Percentiles rank a stretch among this genome's conserved stretches.
phyloP scores from a whole-genome alignment of 1,284 basidiomycete genomes.

The Mycena citricolor region DNA sequence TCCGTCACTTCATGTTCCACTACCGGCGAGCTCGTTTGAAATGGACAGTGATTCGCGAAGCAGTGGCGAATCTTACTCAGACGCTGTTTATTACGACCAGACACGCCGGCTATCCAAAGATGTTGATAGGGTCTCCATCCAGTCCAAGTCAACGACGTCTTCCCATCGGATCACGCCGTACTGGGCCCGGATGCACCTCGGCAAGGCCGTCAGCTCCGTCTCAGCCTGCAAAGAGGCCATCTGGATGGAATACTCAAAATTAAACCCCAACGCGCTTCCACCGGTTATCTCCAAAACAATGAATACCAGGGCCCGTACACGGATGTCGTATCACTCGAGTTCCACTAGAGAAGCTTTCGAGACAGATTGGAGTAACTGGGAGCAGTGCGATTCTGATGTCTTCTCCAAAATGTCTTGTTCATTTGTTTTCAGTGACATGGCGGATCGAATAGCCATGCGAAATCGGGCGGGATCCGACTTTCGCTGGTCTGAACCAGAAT shows the following conservation, averaged over 20 bases:
- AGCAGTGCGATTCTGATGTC: constrained; percentile 46
- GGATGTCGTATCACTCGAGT: constrained; percentile 22
- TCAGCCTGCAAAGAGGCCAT: constrained; percentile 68
- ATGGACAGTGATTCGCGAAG: constrained; percentile 23
- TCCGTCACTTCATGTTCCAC: constrained; percentile 50
- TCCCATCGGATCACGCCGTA: constrained; percentile 30
- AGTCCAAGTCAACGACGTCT: constrained; percentile 13
- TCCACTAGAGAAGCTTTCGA: constrained; percentile 63
- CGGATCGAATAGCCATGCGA: constrained; percentile 65
- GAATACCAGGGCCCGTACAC: constrained; percentile 31
- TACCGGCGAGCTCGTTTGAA: constrained; percentile 50
- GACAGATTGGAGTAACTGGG: constrained; percentile 65
- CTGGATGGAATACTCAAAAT: constrained; percentile 56
- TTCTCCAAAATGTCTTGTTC: constrained; percentile 8
- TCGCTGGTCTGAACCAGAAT: constrained; percentile 57
- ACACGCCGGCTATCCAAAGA: constrained; percentile 22
- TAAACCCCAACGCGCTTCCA: constrained; percentile 44
- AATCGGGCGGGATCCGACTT: constrained; percentile 45
- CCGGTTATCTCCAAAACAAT: constrained; percentile 32
- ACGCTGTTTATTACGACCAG: constrained; percentile 24
- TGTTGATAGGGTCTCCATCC: constrained; percentile 20
- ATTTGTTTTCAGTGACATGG: constrained; percentile 59
- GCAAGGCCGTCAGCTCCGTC: constrained; percentile 53
- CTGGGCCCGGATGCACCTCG: constrained; percentile 63
- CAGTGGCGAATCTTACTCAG: constrained; percentile 24